phyloP scores from a whole-genome alignment of 306 rosid species.

The Ochetophila trinervis region DNA sequence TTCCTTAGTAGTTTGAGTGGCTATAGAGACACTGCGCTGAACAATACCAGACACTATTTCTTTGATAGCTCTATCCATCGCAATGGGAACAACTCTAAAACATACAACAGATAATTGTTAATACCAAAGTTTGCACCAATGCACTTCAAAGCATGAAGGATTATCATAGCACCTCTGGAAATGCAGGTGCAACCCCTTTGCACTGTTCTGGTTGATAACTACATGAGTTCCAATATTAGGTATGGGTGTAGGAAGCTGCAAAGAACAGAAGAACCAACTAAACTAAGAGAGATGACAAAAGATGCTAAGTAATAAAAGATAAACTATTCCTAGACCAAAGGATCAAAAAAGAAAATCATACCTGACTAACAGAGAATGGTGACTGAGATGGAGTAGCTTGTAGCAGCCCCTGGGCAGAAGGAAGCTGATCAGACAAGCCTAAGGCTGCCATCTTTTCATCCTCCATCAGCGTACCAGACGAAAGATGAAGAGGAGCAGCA shows the following conservation, averaged over 20 bases:
- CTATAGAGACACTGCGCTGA: conserved; percentile 98
- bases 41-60: conserved; percentile 82
- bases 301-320: neutral
- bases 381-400: conserved; percentile 63
- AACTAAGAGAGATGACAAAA: neutral
- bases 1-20: conserved; percentile 96
- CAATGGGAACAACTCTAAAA: conserved; percentile 73
- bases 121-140: conserved; percentile 3
- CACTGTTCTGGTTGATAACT: conserved; percentile 69
- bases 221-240: conserved; percentile 83
- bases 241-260: conserved; percentile 67
- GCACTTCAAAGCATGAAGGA: conserved; percentile 16
- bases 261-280: conserved; percentile 21
- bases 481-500: conserved; percentile 72
- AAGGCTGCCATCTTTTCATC: conserved; percentile 76
- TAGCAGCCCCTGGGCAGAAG: conserved; percentile 78
- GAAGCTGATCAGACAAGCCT: conserved; percentile 76
- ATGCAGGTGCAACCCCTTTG: conserved; percentile 71
- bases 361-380: conserved; percentile 73
- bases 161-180: conserved; percentile 62
- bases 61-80: conserved; percentile 96
- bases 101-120: conserved; percentile 18
- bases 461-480: conserved; percentile 70
- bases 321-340: neutral
- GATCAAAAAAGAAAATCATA: conserved; percentile 23